These are phyloP conservation scores for Anisodus tanguticus DNA, from an alignment of 257 asterid species.

Conservation along the genomic window DNA sequence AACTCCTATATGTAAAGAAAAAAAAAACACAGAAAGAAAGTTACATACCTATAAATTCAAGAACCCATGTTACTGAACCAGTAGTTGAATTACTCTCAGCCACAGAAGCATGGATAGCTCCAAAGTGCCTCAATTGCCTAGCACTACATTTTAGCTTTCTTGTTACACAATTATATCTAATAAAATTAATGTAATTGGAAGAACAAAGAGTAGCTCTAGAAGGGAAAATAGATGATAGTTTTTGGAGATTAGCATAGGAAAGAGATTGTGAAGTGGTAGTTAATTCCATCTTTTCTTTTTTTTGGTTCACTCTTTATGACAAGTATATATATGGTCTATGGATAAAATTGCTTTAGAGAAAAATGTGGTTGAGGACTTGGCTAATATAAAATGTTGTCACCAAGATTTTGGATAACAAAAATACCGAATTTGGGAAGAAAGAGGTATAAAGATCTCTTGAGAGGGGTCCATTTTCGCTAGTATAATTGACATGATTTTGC, in stretches of 20 bases:
- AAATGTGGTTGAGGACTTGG: slow-evolving; percentile 27
- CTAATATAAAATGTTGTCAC: neutral
- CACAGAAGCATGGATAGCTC: slow-evolving; percentile 56
- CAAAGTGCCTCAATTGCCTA: slow-evolving; percentile 51
- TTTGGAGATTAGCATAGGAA: slow-evolving; percentile 10
- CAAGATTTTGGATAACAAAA: slow-evolving; percentile 31
- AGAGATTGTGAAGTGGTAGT: slow-evolving; percentile 30
- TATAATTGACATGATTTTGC: too few relatives aligned
- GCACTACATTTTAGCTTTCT: slow-evolving; percentile 50
- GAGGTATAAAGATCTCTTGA: too few relatives aligned
- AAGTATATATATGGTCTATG: slow-evolving; percentile 12
- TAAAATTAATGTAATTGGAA: slow-evolving; percentile 43
- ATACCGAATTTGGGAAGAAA: too few relatives aligned
- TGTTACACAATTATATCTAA: slow-evolving; percentile 54
- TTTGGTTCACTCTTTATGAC: slow-evolving; percentile 15
- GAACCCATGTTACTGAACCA: slow-evolving; percentile 69
- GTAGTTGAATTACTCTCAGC: slow-evolving; percentile 43
- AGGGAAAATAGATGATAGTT: slow-evolving; percentile 33
- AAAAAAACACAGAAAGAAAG: neutral
- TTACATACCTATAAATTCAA: slow-evolving; percentile 71
- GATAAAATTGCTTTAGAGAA: neutral
- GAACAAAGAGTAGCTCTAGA: slow-evolving; percentile 37
- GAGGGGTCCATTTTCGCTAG: too few relatives aligned
- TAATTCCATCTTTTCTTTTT: slow-evolving; percentile 7
- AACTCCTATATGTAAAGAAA: neutral